Evolutionary conservation across 2,329 filamentous ascomycete species (phyloP), one percentile per base, ranked within the genome.

Genomic region (Fusarium illudens): DNA sequence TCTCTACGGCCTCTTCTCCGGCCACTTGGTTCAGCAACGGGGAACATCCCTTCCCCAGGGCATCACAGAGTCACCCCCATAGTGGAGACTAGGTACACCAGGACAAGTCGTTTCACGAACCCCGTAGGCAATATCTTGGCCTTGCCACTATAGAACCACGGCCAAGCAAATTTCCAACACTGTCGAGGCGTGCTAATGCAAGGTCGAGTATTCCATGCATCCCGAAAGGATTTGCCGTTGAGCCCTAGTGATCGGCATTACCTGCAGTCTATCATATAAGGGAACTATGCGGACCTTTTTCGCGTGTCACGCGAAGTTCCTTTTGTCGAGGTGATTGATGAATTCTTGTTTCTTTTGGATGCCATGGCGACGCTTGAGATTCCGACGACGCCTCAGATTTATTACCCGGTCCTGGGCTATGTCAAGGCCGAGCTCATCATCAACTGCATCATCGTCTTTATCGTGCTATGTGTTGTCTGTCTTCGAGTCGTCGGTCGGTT

Each of bases 361-460:
- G 55, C 37, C 13, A 59, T 68, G 65, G 50, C 48, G 19, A 25
- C 42, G 42, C 20, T 52, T 5, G 42, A 49, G n/a, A 65, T 49
- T 22, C 70, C 64, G 46, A 64, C 62, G n/a, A 70, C 65, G 19
- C 49, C 64, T 7, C 51, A 59, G 29, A 46, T 73, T 13, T 63
- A 34, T 29, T 42, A 48, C 46, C 71, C 68, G 3, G 49, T 71
- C 6, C 34, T 65, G 54, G 73, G 59, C 17, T 74, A 65, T 34
- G 75, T 78, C 25, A 50, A 34, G 15, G 73, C 71, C 7, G 74
- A 79, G 54, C 68, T 79, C 13, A 65, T 62, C 30, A 42, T 77
- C 58, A 79, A 79, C 60, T 72, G 66, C 32, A 34, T 78, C 13
- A 29, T 79, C n/a, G 75, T 78, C 34, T 61, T 73, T 19, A 29